These are phyloP conservation scores for Hapsidospora chrysogenum DNA, from an alignment of 495 filamentous ascomycete species.

Conservation along the genomic window DNA sequence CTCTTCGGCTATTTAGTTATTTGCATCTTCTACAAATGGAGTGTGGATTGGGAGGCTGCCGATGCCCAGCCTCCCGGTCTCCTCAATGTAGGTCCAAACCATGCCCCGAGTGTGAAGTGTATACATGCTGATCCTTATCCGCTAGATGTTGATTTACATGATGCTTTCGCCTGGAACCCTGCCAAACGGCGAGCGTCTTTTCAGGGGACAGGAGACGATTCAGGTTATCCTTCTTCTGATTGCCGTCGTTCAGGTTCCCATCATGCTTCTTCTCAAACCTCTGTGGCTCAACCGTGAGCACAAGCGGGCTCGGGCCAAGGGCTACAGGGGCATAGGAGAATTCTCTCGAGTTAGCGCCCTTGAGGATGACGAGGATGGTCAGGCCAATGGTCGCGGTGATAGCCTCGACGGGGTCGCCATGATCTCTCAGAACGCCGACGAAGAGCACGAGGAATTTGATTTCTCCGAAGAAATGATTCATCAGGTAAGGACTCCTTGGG, in stretches of 20 bases:
- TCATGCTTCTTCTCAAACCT: constrained; percentile 88
- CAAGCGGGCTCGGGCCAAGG: constrained; percentile 69
- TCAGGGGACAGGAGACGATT: constrained; percentile 53
- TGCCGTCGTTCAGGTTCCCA: constrained; percentile 70
- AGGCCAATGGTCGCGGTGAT: constrained; percentile 22
- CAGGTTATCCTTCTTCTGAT: constrained; percentile 71
- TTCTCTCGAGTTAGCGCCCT: constrained; percentile 70
- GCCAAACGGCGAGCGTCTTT: constrained; percentile 46
- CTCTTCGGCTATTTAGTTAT: constrained; percentile 96
- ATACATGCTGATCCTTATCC: no score
- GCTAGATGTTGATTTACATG: constrained; percentile 99
- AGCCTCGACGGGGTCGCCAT: constrained; percentile 77
- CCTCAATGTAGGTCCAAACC: no score
- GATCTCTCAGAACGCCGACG: constrained; percentile 66
- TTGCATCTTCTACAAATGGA: constrained; percentile 94
- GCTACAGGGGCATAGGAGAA: constrained; percentile 87
- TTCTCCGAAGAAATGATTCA: constrained; percentile 96
- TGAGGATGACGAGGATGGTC: constrained; percentile 65
- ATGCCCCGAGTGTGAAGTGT: no score
- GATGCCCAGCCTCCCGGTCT: constrained; percentile 61
- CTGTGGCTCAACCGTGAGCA: constrained; percentile 86
- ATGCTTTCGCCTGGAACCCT: constrained; percentile 76
- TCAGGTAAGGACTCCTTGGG: no score
- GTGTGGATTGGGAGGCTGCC: constrained; percentile 62
- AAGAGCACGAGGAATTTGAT: constrained; percentile 89